Percentiles rank a stretch among this genome's conserved stretches.
These are phyloP conservation scores for Fagopyrum homotropicum DNA, from an alignment of 148 eudicot genomes.

Conservation along the genomic window DNA sequence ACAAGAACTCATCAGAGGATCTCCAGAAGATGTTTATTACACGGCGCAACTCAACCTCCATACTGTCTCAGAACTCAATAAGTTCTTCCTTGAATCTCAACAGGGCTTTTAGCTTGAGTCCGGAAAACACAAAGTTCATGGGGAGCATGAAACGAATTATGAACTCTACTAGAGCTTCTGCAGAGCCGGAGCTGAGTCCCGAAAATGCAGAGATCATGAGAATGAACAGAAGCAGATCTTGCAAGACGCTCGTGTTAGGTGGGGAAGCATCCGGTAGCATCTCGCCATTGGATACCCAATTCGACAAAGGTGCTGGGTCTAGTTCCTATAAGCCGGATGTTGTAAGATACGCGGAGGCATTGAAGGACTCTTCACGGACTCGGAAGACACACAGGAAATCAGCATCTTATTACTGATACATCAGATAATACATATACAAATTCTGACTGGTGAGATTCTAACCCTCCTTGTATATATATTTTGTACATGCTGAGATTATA, in stretches of 20 bases:
- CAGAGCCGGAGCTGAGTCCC: slow-evolving; percentile 20
- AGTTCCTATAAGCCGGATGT: slow-evolving; percentile 34
- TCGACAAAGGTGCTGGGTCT: slow-evolving; percentile 15
- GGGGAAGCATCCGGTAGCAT: slow-evolving; percentile 12
- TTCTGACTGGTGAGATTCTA: background rate
- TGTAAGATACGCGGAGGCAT: slow-evolving; percentile 21
- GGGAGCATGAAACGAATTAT: no score
- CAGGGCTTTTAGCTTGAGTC: no score
- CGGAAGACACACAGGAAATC: slow-evolving; percentile 32
- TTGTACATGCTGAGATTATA: background rate
- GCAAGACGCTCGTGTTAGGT: slow-evolving; percentile 18
- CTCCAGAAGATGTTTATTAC: slow-evolving; percentile 19
- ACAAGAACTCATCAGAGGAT: slow-evolving; percentile 31
- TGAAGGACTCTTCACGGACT: slow-evolving; percentile 33
- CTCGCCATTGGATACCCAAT: slow-evolving; percentile 20
- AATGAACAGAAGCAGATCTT: slow-evolving; percentile 12
- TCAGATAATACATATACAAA: background rate
- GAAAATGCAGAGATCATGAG: slow-evolving; percentile 20
- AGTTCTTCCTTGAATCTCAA: no score
- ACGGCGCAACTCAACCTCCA: slow-evolving; percentile 13
- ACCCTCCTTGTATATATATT: background rate
- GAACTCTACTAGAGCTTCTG: slow-evolving; percentile 22
- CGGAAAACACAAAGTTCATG: no score
- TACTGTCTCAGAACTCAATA: slow-evolving; percentile 31
- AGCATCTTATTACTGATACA: slow-evolving; percentile 24